phyloP scores from a whole-genome alignment of 2,329 filamentous ascomycete species.

The Penicillium sp. region DNA sequence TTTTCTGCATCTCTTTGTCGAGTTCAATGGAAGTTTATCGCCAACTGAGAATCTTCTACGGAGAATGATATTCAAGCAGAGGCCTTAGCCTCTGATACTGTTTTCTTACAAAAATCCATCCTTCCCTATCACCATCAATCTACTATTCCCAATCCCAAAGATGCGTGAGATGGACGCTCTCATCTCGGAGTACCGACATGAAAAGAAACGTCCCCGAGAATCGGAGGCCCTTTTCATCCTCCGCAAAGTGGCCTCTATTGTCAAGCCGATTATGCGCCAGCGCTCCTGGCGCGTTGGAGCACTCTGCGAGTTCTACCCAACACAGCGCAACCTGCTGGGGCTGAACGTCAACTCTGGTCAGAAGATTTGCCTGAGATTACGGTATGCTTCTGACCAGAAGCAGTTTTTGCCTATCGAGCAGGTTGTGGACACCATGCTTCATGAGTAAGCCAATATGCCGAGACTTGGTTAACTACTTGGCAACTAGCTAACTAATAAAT shows the following conservation, averaged over 20 bases:
- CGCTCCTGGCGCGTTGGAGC: constrained; percentile 72
- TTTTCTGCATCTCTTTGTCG: background rate
- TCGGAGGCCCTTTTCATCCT: constrained; percentile 57
- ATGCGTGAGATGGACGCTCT: constrained; percentile 47
- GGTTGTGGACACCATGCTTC: constrained; percentile 84
- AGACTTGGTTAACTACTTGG: too few relatives aligned
- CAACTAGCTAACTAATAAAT: constrained; percentile 16
- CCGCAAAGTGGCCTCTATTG: constrained; percentile 75
- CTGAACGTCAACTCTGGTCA: constrained; percentile 72
- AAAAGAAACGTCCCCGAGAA: constrained; percentile 46
- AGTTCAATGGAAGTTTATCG: constrained; percentile 2
- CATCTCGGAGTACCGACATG: constrained; percentile 50
- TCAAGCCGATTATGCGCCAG: constrained; percentile 92
- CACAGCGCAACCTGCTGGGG: constrained; percentile 68
- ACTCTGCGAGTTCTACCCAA: constrained; percentile 79
- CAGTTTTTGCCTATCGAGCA: constrained; percentile 77
- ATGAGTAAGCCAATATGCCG: constrained; percentile 54
- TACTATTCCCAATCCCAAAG: constrained; percentile 9
- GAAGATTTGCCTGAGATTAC: constrained; percentile 75
- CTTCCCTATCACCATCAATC: background rate
- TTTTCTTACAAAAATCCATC: background rate
- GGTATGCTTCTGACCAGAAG: constrained; percentile 66
- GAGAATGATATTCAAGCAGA: constrained; percentile 6
- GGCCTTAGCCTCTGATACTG: background rate
- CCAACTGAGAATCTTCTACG: background rate